phyloP scores from a whole-genome alignment of 148 eudicot genomes.

The Rhododendron kiyosumense region DNA sequence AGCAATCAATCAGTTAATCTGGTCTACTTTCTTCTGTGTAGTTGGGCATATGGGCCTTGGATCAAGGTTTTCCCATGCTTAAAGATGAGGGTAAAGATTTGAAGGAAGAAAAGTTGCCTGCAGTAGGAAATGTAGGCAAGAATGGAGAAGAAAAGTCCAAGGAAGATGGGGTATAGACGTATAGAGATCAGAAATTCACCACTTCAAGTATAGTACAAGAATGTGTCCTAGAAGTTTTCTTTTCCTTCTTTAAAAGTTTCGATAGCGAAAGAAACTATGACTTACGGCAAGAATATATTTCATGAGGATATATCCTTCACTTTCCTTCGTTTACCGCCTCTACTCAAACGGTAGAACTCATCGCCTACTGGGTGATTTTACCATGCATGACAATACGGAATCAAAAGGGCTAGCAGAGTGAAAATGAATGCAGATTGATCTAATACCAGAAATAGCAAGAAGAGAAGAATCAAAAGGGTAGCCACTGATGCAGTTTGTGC shows the following conservation, averaged over 20 bases:
- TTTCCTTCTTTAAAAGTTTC: neutral
- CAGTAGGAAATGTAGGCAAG: conserved; percentile 1
- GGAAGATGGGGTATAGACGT: neutral
- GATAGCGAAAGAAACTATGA: neutral
- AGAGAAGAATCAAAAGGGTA: too few relatives aligned
- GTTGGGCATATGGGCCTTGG: conserved; percentile 79
- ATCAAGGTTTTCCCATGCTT: conserved; percentile 15
- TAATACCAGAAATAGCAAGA: too few relatives aligned
- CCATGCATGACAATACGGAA: too few relatives aligned
- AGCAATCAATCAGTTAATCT: conserved; percentile 28
- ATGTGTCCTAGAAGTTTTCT: neutral
- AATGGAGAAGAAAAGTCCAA: conserved; percentile 20
- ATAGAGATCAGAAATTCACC: neutral
- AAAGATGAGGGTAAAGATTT: conserved; percentile 16
- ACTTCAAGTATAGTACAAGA: neutral
- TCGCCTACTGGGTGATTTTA: too few relatives aligned
- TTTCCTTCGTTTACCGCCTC: too few relatives aligned
- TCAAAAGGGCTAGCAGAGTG: too few relatives aligned
- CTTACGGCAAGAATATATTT: too few relatives aligned
- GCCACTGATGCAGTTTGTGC: too few relatives aligned
- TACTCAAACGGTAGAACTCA: too few relatives aligned
- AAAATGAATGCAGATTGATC: too few relatives aligned
- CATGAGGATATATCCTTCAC: too few relatives aligned
- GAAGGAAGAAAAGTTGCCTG: conserved; percentile 24
- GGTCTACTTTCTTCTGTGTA: conserved; percentile 48